Conservation (phyloP, 1,284 basidiomycete genomes). For the Fomitiporia mediterranea region DNA sequence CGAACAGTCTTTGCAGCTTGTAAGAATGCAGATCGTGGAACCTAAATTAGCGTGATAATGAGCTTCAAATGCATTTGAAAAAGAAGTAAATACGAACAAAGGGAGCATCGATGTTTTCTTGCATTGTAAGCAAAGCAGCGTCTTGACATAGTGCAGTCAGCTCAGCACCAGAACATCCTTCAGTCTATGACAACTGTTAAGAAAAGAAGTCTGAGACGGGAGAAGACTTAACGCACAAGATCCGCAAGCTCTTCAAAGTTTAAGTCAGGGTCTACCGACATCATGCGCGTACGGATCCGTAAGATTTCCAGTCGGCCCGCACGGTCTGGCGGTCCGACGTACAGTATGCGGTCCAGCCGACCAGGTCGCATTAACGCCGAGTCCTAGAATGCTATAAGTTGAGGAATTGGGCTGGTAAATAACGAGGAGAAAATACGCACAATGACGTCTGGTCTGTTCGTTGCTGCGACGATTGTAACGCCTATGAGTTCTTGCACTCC, state of each 20-base stretch:
- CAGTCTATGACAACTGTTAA: slow-evolving; percentile 50
- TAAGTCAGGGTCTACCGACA: slow-evolving; percentile 74
- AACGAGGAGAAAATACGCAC: slow-evolving; percentile 41
- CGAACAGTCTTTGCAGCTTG: slow-evolving; percentile 72
- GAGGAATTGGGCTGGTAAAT: not conserved
- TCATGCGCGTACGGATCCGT: slow-evolving; percentile 67
- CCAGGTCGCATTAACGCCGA: slow-evolving; percentile 94
- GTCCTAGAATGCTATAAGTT: slow-evolving; percentile 52
- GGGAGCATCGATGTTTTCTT: slow-evolving; percentile 73
- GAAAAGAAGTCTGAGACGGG: not conserved
- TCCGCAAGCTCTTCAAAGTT: slow-evolving; percentile 68
- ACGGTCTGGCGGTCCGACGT: slow-evolving; percentile 88
- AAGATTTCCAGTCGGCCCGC: slow-evolving; percentile 82
- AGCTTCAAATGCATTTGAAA: not conserved
- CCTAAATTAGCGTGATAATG: slow-evolving; percentile 39
- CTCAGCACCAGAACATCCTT: slow-evolving; percentile 96
- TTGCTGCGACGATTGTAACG: slow-evolving; percentile 93
- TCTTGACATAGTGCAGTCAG: slow-evolving; percentile 92
- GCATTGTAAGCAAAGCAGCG: slow-evolving; percentile 90
- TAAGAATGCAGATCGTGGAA: slow-evolving; percentile 72
- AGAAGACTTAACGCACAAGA: slow-evolving; percentile 49
- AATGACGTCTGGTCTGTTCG: slow-evolving; percentile 91
- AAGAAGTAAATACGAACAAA: slow-evolving; percentile 46
- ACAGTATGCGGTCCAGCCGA: slow-evolving; percentile 91
- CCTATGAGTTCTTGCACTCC: slow-evolving; percentile 91